These are phyloP conservation scores for Arthroderma sp. DNA, from an alignment of 2,329 filamentous ascomycete genomes.

Conservation along the genomic window DNA sequence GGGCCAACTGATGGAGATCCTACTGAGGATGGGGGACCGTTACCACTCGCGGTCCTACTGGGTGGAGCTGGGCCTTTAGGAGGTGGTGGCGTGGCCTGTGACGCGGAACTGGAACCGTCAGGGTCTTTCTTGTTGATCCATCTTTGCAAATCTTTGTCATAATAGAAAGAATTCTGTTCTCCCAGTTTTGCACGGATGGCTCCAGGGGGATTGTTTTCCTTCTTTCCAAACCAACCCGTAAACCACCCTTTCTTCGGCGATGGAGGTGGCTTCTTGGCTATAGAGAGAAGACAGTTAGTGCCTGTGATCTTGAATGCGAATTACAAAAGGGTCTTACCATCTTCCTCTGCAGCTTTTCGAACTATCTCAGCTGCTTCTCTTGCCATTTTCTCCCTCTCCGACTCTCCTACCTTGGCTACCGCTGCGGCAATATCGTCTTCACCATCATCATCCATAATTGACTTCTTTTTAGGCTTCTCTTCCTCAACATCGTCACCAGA, in stretches of 20 bases:
- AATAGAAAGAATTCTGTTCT: conserved; percentile 90
- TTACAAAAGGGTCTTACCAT: conserved; percentile 32
- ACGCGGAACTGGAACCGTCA: conserved; percentile 44
- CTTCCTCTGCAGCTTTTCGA: conserved; percentile 62
- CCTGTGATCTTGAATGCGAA: neutral
- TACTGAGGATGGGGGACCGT: conserved; percentile 34
- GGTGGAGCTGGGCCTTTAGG: conserved; percentile 46
- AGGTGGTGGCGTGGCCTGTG: conserved; percentile 61
- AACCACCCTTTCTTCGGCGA: conserved; percentile 53
- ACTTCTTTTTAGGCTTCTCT: conserved; percentile 57
- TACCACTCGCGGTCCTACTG: conserved; percentile 40
- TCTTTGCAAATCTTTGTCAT: conserved; percentile 88
- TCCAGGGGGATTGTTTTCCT: conserved; percentile 45
- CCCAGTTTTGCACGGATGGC: conserved; percentile 73
- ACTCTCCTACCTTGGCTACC: conserved; percentile 38
- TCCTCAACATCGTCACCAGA: conserved; percentile 39
- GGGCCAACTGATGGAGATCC: conserved; percentile 9
- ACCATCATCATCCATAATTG: conserved; percentile 65
- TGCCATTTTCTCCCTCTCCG: conserved; percentile 56
- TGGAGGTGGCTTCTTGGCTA: conserved; percentile 25
- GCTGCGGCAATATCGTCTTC: conserved; percentile 48
- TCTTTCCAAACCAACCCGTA: conserved; percentile 63
- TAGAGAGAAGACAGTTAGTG: conserved; percentile 9
- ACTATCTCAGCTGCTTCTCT: conserved; percentile 75
- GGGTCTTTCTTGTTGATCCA: conserved; percentile 95